Evolutionary conservation across 1,139 yeast genomes (phyloP).

Genomic region (Geotrichum histeridarum): DNA sequence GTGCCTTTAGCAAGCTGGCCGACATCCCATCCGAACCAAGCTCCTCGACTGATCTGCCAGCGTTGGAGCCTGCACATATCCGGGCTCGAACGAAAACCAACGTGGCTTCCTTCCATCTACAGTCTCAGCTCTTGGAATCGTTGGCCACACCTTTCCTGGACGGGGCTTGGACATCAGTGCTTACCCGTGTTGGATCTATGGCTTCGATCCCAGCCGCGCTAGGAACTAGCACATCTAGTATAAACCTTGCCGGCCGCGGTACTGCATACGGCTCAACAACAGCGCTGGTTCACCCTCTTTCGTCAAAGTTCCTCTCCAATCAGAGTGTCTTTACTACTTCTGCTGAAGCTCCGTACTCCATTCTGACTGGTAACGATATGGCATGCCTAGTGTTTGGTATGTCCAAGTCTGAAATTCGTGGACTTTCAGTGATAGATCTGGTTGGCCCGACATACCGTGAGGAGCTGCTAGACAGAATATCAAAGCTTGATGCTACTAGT

Average conservation of each 20-base stretch:
- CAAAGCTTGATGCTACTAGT: constrained; percentile 30
- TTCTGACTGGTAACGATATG: constrained; percentile 81
- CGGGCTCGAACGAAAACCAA: constrained; percentile 26
- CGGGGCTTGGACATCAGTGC: constrained; percentile 24
- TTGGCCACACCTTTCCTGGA: constrained; percentile 33
- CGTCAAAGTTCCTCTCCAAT: constrained; percentile 31
- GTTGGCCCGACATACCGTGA: constrained; percentile 60
- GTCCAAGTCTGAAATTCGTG: constrained; percentile 56
- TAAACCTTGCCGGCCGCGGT: constrained; percentile 7
- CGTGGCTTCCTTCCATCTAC: constrained; percentile 29
- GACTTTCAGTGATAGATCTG: constrained; percentile 66
- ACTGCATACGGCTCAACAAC: constrained; percentile 20
- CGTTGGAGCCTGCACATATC: constrained; percentile 18
- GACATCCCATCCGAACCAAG: constrained; percentile 1
- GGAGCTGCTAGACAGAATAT: constrained; percentile 13
- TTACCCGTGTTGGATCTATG: constrained; percentile 25
- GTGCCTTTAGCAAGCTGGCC: neutral
- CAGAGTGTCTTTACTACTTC: constrained; percentile 76
- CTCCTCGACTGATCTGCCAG: constrained; percentile 7
- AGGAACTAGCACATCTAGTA: constrained; percentile 4
- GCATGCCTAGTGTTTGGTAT: constrained; percentile 87
- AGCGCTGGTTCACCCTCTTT: constrained; percentile 29
- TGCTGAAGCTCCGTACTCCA: constrained; percentile 68
- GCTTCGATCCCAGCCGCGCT: constrained; percentile 18
- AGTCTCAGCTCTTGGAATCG: constrained; percentile 34